Evolutionary conservation across 2,329 filamentous ascomycete genomes (phyloP).

Genomic region (Alternaria novae-zelandiae): DNA sequence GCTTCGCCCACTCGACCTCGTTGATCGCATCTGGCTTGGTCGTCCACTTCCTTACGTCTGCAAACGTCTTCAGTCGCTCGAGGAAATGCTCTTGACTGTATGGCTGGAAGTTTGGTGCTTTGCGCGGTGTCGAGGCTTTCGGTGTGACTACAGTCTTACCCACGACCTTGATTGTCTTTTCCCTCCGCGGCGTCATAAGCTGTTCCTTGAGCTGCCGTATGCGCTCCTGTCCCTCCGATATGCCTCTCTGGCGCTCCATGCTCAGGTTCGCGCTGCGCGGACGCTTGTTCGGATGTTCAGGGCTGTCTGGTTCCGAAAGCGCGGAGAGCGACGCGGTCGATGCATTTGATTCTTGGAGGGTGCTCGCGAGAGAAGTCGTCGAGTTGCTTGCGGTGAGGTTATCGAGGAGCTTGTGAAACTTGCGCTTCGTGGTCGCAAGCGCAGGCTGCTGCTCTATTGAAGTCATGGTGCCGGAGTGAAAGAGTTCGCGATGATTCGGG

Average conservation of each 20-base stretch:
- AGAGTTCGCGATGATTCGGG: background rate
- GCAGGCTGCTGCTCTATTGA: conserved; percentile 43
- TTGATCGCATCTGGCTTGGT: conserved; percentile 85
- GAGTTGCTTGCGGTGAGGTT: conserved; percentile 61
- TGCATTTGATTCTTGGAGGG: conserved; percentile 47
- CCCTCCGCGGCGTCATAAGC: conserved; percentile 36
- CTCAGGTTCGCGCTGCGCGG: conserved; percentile 39
- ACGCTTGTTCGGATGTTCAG: conserved; percentile 45
- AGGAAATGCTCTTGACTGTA: conserved; percentile 85
- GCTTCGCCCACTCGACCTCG: conserved; percentile 93
- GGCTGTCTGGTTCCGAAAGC: conserved; percentile 25
- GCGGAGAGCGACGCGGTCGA: conserved; percentile 39
- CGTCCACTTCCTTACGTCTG: conserved; percentile 91
- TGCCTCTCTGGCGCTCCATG: conserved; percentile 35
- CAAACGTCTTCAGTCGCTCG: conserved; percentile 81
- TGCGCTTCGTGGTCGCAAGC: conserved; percentile 82
- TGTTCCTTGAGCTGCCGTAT: conserved; percentile 42
- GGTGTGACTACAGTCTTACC: conserved; percentile 34
- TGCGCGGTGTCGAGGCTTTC: conserved; percentile 35
- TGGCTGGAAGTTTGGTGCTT: conserved; percentile 77
- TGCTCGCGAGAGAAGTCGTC: conserved; percentile 41
- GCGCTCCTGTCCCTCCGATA: conserved; percentile 38
- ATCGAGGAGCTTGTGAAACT: conserved; percentile 74
- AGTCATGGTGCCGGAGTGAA: conserved; percentile 5
- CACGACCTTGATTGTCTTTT: conserved; percentile 40